phyloP scores from a whole-genome alignment of 78 protist species.

The Blattamonas nauphoetae region DNA sequence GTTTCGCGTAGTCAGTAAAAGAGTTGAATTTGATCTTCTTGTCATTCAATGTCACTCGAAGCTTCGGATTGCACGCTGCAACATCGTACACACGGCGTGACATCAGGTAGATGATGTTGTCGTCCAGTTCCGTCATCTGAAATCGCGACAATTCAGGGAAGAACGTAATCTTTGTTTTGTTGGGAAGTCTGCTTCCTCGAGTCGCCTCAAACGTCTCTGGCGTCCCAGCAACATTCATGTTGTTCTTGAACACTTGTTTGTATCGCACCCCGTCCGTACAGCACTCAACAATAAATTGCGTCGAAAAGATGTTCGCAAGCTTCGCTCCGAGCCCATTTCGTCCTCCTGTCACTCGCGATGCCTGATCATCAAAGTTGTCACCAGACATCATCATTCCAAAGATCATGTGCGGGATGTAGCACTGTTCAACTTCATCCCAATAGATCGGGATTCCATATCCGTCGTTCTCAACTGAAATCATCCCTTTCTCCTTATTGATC shows the following conservation, averaged over 20 bases:
- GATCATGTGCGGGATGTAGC: slow-evolving; percentile 85
- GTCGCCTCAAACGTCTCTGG: slow-evolving; percentile 15
- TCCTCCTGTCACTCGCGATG: slow-evolving; percentile 65
- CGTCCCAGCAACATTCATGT: slow-evolving; percentile 39
- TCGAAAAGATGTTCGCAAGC: slow-evolving; percentile 88
- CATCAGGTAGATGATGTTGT: slow-evolving; percentile 60
- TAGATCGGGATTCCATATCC: slow-evolving; percentile 92
- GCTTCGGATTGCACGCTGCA: slow-evolving; percentile 51
- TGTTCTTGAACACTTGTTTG: slow-evolving; percentile 44
- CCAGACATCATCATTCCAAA: slow-evolving; percentile 87
- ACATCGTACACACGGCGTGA: slow-evolving; percentile 75
- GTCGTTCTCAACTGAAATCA: slow-evolving; percentile 71
- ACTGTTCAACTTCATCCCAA: slow-evolving; percentile 69
- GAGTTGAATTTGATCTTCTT: neutral
- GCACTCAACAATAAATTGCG: slow-evolving; percentile 52
- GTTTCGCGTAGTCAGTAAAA: slow-evolving; percentile 58
- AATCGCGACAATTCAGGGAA: slow-evolving; percentile 53
- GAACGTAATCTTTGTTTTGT: slow-evolving; percentile 56
- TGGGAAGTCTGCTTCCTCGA: neutral
- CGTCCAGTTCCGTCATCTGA: slow-evolving; percentile 60
- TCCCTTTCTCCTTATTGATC: slow-evolving; percentile 39
- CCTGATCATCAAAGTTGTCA: slow-evolving; percentile 63
- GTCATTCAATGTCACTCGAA: neutral
- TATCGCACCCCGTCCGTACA: too few species aligned
- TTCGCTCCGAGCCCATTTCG: slow-evolving; percentile 98